Evolutionary conservation across 768 basidiomycete genomes (phyloP).

Genomic region (Naganishia vishniacii): DNA sequence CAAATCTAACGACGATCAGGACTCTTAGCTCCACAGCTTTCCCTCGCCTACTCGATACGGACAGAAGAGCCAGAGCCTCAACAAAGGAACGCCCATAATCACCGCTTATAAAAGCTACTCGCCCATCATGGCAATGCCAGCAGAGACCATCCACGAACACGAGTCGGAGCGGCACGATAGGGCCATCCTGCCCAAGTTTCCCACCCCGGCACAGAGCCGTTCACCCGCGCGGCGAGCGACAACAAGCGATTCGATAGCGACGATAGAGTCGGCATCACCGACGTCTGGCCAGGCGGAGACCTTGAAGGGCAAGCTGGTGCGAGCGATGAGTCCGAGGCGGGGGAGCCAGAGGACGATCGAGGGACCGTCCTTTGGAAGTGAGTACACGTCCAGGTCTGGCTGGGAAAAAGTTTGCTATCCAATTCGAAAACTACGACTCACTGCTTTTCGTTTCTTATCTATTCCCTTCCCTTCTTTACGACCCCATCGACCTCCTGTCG

Average conservation of each 20-base stretch:
- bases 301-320: slow-evolving; percentile 3
- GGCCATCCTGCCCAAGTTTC: slow-evolving; percentile 7
- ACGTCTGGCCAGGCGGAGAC: neutral
- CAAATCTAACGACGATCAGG: neutral
- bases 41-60: too few species aligned
- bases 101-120: neutral
- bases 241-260: neutral
- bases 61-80: too few species aligned
- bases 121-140: slow-evolving; percentile 10
- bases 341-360: slow-evolving; percentile 21
- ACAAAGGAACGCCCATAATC: neutral
- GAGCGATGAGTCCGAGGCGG: slow-evolving; percentile 13
- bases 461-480: too few species aligned
- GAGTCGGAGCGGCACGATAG: slow-evolving; percentile 13
- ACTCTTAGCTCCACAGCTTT: neutral
- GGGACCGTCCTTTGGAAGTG: slow-evolving; percentile 6
- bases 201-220: slow-evolving; percentile 8
- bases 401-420: neutral
- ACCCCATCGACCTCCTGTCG: neutral
- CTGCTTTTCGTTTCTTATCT: too few species aligned
- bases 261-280: neutral
- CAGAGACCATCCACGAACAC: slow-evolving; percentile 17
- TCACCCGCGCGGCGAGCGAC: slow-evolving; percentile 11
- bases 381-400: neutral
- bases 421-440: neutral